Evolutionary conservation across 768 basidiomycete genomes (phyloP).

Genomic region (Lactarius hengduanensis): DNA sequence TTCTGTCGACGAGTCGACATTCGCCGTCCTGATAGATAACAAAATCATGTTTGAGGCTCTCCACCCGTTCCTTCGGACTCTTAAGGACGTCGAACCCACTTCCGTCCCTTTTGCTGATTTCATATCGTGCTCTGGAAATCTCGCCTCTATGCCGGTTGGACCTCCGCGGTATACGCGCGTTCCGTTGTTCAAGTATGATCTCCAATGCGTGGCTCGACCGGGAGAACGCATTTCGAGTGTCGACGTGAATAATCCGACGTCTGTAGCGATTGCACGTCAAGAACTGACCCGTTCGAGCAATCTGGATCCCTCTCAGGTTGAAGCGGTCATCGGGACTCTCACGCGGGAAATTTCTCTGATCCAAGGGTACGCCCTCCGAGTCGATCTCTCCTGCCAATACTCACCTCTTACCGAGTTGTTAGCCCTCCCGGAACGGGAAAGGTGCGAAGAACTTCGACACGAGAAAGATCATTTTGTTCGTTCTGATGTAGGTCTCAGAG

Average conservation of each 20-base stretch:
- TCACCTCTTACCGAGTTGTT: neutral
- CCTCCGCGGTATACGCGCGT: slow-evolving; percentile 18
- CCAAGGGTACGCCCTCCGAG: slow-evolving; percentile 74
- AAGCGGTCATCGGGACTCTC: slow-evolving; percentile 62
- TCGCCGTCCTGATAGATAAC: slow-evolving; percentile 27
- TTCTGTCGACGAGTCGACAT: slow-evolving; percentile 30
- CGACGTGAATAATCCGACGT: slow-evolving; percentile 41
- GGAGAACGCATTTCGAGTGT: slow-evolving; percentile 39
- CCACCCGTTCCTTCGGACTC: slow-evolving; percentile 25
- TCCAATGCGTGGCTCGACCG: slow-evolving; percentile 47
- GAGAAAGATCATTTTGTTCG: neutral
- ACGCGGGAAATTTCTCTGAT: slow-evolving; percentile 62
- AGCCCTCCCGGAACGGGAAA: slow-evolving; percentile 82
- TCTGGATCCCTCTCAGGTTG: slow-evolving; percentile 69
- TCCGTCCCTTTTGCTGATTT: slow-evolving; percentile 19
- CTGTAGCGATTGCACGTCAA: slow-evolving; percentile 47
- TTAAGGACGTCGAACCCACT: slow-evolving; percentile 24
- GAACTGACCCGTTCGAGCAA: slow-evolving; percentile 48
- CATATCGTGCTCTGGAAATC: slow-evolving; percentile 11
- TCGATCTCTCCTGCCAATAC: too few species aligned
- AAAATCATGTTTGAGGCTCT: slow-evolving; percentile 25
- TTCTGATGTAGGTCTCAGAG: slow-evolving; percentile 40
- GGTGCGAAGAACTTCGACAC: slow-evolving; percentile 37
- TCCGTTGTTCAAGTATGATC: slow-evolving; percentile 56
- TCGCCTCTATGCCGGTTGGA: slow-evolving; percentile 7